Percentiles rank a stretch among this genome's conserved stretches.
Conservation (phyloP, 345 rosid species). For the Kandelia obovata region DNA sequence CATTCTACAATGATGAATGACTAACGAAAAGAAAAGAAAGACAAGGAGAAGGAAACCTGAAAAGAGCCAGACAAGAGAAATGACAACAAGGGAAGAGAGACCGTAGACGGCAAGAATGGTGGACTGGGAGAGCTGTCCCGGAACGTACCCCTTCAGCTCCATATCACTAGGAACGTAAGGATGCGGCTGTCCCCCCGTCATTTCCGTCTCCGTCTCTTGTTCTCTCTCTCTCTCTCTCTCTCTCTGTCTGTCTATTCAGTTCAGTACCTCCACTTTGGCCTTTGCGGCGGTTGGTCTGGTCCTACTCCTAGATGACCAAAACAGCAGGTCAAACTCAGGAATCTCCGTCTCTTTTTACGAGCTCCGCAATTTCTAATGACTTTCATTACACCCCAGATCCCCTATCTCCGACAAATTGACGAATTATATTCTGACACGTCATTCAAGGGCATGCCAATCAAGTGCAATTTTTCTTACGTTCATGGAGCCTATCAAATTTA, state of each 20-base stretch:
- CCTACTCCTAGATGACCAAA: background rate
- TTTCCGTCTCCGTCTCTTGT: background rate
- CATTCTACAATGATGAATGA: background rate
- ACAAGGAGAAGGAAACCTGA: conserved; percentile 41
- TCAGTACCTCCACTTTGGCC: background rate
- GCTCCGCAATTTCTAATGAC: no score
- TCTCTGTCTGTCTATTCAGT: background rate
- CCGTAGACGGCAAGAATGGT: conserved; percentile 51
- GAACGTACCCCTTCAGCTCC: conserved; percentile 56
- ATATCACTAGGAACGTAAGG: conserved; percentile 85
- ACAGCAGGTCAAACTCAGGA: no score
- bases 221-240: background rate
- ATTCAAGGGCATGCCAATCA: no score
- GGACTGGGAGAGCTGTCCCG: conserved; percentile 54
- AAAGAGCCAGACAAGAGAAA: conserved; percentile 58
- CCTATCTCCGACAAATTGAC: no score
- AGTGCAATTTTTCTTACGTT: no score
- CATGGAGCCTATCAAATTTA: no score
- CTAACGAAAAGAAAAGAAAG: background rate
- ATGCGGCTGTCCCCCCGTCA: conserved; percentile 35
- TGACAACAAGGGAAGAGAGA: conserved; percentile 48
- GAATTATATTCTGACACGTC: no score
- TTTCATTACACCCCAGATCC: no score
- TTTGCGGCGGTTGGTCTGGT: background rate
- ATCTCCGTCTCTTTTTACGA: no score